Evolutionary conservation across 2,329 filamentous ascomycete genomes (phyloP).

Genomic region (Neurospora crassa): DNA sequence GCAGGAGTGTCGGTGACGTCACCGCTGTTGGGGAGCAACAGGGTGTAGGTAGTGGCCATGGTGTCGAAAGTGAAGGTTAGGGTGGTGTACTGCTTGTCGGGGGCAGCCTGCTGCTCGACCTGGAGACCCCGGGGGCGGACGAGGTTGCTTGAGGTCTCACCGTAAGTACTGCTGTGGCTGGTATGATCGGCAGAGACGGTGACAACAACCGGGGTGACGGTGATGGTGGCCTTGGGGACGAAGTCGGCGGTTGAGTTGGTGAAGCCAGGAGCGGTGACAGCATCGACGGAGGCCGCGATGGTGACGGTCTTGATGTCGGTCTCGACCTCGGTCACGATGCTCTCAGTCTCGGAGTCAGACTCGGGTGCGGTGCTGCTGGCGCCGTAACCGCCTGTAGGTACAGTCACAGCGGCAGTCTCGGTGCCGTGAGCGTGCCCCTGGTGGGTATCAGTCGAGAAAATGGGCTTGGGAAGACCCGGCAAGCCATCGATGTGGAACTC

Average conservation of each 20-base stretch:
- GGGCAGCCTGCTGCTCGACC: not conserved
- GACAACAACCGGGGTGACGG: not conserved
- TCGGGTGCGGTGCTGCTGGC: not conserved
- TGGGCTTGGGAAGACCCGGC: not conserved
- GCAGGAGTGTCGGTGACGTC: not conserved
- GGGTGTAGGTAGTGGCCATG: not conserved
- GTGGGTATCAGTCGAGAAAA: not conserved
- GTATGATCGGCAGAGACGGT: not conserved
- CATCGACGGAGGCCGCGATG: not conserved
- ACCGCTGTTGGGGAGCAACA: not conserved
- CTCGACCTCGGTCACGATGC: not conserved
- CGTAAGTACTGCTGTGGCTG: not conserved
- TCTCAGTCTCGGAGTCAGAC: not conserved
- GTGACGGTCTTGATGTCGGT: not conserved
- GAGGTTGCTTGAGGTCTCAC: not conserved
- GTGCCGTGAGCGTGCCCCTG: not conserved
- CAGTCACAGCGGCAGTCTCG: not conserved
- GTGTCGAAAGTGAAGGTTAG: not conserved
- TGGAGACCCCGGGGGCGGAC: not conserved
- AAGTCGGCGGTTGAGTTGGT: not conserved
- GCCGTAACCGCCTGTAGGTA: not conserved
- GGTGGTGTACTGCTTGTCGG: not conserved
- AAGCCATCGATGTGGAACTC: not conserved
- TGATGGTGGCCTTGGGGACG: not conserved
- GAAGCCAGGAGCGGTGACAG: not conserved